These are phyloP conservation scores for Gonapodya prolifera DNA, from an alignment of 192 early-diverging fungal genomes.

Conservation along the genomic window DNA sequence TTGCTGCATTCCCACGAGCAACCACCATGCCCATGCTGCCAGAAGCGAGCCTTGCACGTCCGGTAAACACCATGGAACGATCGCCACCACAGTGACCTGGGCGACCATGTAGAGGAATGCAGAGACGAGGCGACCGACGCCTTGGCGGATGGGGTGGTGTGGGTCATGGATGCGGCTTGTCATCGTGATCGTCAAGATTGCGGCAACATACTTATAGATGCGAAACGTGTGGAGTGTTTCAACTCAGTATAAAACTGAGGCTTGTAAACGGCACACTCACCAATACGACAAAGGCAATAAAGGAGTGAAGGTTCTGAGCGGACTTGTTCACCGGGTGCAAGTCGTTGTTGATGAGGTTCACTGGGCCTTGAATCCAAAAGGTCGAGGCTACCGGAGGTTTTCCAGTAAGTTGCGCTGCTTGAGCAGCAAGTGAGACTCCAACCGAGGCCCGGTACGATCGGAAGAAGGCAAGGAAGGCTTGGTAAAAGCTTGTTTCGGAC, in stretches of 20 bases:
- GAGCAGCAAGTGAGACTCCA: background rate
- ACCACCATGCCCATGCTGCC: background rate
- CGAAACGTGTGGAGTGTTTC: too few relatives aligned
- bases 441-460: background rate
- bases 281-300: background rate
- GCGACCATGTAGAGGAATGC: background rate
- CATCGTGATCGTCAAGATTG: background rate
- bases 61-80: background rate
- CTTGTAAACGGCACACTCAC: background rate
- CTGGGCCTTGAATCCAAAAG: background rate
- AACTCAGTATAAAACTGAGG: too few relatives aligned
- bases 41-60: background rate
- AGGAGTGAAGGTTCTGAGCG: background rate
- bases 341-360: background rate
- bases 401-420: background rate
- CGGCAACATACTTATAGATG: background rate
- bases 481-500: background rate
- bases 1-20: background rate
- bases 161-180: background rate
- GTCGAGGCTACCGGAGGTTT: background rate
- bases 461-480: background rate
- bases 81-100: background rate
- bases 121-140: background rate
- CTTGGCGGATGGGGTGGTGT: background rate
- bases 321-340: background rate